Evolutionary conservation across 352 stramenopile species (phyloP).

Genomic region (Phytopythium chamaehyphon): DNA sequence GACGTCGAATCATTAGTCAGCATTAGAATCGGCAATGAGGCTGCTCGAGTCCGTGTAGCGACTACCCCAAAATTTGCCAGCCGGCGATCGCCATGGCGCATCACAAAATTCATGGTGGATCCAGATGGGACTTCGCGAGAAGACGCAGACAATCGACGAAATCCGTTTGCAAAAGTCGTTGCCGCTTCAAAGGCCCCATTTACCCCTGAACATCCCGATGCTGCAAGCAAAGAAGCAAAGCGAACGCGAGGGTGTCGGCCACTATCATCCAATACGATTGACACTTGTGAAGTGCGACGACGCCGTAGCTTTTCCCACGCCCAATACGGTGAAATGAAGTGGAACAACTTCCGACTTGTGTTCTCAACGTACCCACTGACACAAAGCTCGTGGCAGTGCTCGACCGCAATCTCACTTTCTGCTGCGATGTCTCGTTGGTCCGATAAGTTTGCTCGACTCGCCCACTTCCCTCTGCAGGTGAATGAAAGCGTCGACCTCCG

Average conservation of each 20-base stretch:
- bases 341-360: conserved; percentile 43
- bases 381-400: conserved; percentile 77
- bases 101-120: not conserved
- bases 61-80: not conserved
- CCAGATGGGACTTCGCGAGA: not conserved
- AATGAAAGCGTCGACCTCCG: conserved; percentile 7
- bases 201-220: not conserved
- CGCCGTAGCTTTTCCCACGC: conserved; percentile 37
- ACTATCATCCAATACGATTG: conserved; percentile 28
- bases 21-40: conserved; percentile 2
- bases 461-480: conserved; percentile 2
- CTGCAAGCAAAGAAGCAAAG: conserved; percentile 34
- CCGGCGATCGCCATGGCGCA: not conserved
- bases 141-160: not conserved
- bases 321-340: conserved; percentile 64
- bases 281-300: conserved; percentile 11
- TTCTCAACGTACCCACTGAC: conserved; percentile 70
- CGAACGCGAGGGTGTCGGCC: conserved; percentile 37
- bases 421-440: conserved; percentile 29
- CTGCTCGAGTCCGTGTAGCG: not conserved
- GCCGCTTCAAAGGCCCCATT: not conserved
- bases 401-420: conserved; percentile 51
- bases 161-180: not conserved
- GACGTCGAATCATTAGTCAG: conserved; percentile 1
- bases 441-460: conserved; percentile 8